Evolutionary conservation across 2,329 filamentous ascomycete genomes (phyloP).

Genomic region (Monilinia fructigena): DNA sequence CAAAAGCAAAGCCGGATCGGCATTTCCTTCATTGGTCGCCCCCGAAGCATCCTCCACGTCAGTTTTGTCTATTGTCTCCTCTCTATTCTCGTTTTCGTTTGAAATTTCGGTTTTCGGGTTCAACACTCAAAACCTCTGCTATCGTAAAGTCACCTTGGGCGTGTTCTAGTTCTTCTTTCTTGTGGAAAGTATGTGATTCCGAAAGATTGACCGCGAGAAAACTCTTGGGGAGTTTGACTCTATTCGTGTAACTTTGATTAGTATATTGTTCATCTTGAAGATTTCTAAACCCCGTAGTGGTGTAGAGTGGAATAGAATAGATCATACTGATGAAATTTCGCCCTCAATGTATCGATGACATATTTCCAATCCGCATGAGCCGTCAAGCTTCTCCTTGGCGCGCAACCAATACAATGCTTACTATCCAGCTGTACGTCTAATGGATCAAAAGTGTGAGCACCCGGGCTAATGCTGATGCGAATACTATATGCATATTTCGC

Average conservation of each 20-base stretch:
- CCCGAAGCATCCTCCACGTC: neutral
- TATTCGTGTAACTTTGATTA: conserved; percentile 22
- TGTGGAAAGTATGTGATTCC: conserved; percentile 41
- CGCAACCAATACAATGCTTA: conserved; percentile 92
- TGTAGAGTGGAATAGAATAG: neutral
- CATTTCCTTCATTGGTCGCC: neutral
- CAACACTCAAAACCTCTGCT: conserved; percentile 1
- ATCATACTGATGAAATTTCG: conserved; percentile 88
- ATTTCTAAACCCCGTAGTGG: neutral
- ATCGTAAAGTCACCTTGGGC: neutral
- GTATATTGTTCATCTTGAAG: neutral
- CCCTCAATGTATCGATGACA: conserved; percentile 91
- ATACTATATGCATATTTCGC: conserved; percentile 83
- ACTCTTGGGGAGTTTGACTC: conserved; percentile 41
- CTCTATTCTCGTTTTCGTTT: neutral
- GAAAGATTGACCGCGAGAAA: conserved; percentile 42
- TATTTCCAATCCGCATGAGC: conserved; percentile 93
- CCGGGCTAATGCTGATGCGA: conserved; percentile 90
- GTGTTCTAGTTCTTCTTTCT: conserved; percentile 33
- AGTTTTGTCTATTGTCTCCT: neutral
- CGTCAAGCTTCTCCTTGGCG: conserved; percentile 84
- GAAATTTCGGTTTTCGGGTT: neutral
- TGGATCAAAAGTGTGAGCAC: conserved; percentile 94
- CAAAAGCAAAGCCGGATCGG: neutral
- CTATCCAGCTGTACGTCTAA: conserved; percentile 95